Evolutionary conservation across 202 grass and related monocot species (phyloP), one percentile per base, ranked within the genome.

Genomic region (Zoysia matrella): DNA sequence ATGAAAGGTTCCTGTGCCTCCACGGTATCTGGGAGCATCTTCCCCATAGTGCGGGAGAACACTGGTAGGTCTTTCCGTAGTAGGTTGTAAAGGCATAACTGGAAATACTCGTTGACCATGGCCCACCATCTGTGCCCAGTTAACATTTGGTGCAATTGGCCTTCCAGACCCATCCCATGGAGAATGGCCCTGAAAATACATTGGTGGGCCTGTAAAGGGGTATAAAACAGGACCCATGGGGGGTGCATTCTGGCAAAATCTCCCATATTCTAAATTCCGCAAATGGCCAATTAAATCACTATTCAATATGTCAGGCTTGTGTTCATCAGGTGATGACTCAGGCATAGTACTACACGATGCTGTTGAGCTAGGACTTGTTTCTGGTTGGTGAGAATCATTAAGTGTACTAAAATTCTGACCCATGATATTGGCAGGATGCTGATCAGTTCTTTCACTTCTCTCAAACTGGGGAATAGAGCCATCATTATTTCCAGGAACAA

Each of bases 241-340:
- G 4, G 57, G 83, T 52, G 77, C 8, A 68, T 86, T 81, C 86
- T 94, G 94, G 75, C 94, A 97, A 50, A 65, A 64, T 62, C 92
- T 88, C 70, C 92, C 94, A 76, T 92, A 97, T 22, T 87, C 76
- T 62, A 97, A 84, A 84, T 92, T 97, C 11, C 77, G 64, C 88
- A 61, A 88, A 73, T 97, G 94, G 81, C 84, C 74, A 69, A 4
- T 13, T 15, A 92, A 80, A 80, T 97, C 92, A 69, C 92, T 91
- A 64, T 97, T 91, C 72, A 97, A 85, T 54, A 97, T 97, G 72
- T 97, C 94, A 62, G 84, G 72, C 67, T 79, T 89, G 61, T 82
- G 83, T 52, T 92, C 90, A 16, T 87, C 84, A 52, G 88, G 85
- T 9, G 61, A 30, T 30, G 22, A 30, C 22, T 30, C 22, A 30